Base-by-base conservation (phyloP, 768 basidiomycete species). In the Lactarius indigo region DNA sequence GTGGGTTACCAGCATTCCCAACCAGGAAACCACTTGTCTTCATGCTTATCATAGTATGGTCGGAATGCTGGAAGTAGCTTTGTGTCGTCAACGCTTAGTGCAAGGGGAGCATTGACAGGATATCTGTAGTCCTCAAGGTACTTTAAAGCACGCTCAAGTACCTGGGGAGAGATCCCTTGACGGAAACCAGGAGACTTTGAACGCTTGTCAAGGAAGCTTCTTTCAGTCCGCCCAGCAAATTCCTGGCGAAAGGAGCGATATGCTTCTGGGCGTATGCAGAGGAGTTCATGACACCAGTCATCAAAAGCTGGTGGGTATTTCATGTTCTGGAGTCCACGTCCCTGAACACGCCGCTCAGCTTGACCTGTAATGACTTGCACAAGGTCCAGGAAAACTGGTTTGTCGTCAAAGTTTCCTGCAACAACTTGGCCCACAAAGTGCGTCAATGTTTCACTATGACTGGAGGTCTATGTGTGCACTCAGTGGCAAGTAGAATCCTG, bases 241-340 rank as follows among this genome's bases (percentile, higher is more conserved):
- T 75, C 68, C 12, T 70, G 47, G 2, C 20, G 0, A 5, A 81
- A 55, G 3, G 69, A 47, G 3, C 65, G 50, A 57, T 79, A 77
- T 0, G 74, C 72, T 3, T 68, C 59, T 3, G 78, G 77, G 44
- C 74, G 75, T 13, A 73, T 67, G 5, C 76, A 74, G 0, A 54
- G 42, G 5, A 75, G 10, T 2, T 77, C 70, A 57, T 78, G 72
- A 12, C 63, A 64, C 41, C 78, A 75, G 31, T 80, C 76, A 7
- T 76, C 72, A 37, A 71, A 73, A 0, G 67, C 74, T 1, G 77
- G 76, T 1, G 74, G 59, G 64, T 79, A 79, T 5, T 67, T 60
- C 68, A 79, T 77, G 57, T 80, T 80, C 59, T 78, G 78, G 64
- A 72, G 70, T 0, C 77, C 78, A 1, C 74, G 71, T 0, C 77